Evolutionary conservation across 2,329 filamentous ascomycete genomes (phyloP).

Genomic region (Fusarium nelsonii): DNA sequence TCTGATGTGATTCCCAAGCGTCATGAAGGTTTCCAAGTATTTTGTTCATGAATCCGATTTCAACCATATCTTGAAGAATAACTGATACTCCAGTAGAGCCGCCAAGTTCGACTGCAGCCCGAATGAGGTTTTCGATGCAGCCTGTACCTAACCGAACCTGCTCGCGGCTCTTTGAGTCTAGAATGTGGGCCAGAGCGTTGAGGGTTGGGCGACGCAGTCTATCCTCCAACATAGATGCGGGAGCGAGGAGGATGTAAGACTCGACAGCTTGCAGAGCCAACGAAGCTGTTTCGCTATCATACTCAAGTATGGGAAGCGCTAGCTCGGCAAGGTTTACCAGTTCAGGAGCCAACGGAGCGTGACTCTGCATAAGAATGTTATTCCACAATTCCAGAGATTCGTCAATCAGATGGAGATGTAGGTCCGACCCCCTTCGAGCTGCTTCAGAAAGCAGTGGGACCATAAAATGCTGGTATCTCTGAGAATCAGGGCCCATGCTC

Average conservation of each 20-base stretch:
- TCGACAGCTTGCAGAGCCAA: slow-evolving; percentile 74
- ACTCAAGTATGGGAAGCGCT: slow-evolving; percentile 74
- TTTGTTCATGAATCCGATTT: slow-evolving; percentile 71
- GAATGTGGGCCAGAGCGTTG: slow-evolving; percentile 62
- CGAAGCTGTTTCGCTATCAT: slow-evolving; percentile 72
- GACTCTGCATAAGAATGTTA: slow-evolving; percentile 76
- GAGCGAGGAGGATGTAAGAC: slow-evolving; percentile 77
- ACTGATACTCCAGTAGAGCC: slow-evolving; percentile 70
- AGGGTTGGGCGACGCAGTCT: slow-evolving; percentile 64
- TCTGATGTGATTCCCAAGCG: slow-evolving; percentile 80
- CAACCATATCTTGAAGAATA: slow-evolving; percentile 74
- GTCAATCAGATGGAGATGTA: slow-evolving; percentile 86
- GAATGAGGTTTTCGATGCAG: slow-evolving; percentile 74
- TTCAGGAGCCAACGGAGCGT: slow-evolving; percentile 69
- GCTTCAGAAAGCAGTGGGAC: slow-evolving; percentile 86
- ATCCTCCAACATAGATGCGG: slow-evolving; percentile 73
- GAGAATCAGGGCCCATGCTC: slow-evolving; percentile 83
- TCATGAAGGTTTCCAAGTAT: slow-evolving; percentile 76
- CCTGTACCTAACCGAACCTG: slow-evolving; percentile 68
- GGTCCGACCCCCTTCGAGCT: slow-evolving; percentile 79
- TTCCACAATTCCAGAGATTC: slow-evolving; percentile 93
- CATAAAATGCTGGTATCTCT: slow-evolving; percentile 82
- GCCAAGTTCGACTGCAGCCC: slow-evolving; percentile 71
- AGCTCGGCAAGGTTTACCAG: slow-evolving; percentile 73
- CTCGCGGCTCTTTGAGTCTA: slow-evolving; percentile 68